Percentiles rank a stretch among this genome's conserved stretches.
Conservation (phyloP, 129 eudicot species). For the Escallonia rubra region DNA sequence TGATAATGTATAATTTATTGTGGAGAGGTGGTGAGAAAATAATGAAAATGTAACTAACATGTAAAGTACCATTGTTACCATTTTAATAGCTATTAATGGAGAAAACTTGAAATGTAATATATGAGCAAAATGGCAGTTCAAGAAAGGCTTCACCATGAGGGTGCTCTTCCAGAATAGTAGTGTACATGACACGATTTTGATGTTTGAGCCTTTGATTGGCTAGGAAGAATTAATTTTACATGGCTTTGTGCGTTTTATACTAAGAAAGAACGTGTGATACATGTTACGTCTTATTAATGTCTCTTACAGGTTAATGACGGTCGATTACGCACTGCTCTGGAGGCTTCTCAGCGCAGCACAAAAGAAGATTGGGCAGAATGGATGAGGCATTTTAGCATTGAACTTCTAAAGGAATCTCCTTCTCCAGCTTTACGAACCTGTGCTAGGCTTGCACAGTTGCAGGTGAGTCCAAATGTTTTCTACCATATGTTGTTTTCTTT, state of each 20-base stretch:
- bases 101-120: too few species aligned
- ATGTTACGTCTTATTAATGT: constrained; percentile 8
- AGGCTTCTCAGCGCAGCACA: constrained; percentile 98
- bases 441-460: constrained; percentile 97
- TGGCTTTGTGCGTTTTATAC: background rate
- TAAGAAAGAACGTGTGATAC: background rate
- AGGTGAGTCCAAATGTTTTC: constrained; percentile 35
- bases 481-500: background rate
- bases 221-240: background rate
- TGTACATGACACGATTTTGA: background rate
- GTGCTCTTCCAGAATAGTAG: background rate
- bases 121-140: too few species aligned
- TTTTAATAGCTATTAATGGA: too few species aligned
- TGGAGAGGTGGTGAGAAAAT: too few species aligned
- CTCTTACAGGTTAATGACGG: constrained; percentile 71
- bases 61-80: too few species aligned
- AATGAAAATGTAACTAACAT: too few species aligned
- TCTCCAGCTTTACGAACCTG: constrained; percentile 91
- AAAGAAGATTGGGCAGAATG: constrained; percentile 99
- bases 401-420: constrained; percentile 91
- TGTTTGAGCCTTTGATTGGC: background rate
- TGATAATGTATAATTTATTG: too few species aligned
- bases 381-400: constrained; percentile 99
- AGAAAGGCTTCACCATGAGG: background rate
- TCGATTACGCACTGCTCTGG: constrained; percentile 86